Conservation (phyloP, 257 asterid species). For the Ilex aquifolium region DNA sequence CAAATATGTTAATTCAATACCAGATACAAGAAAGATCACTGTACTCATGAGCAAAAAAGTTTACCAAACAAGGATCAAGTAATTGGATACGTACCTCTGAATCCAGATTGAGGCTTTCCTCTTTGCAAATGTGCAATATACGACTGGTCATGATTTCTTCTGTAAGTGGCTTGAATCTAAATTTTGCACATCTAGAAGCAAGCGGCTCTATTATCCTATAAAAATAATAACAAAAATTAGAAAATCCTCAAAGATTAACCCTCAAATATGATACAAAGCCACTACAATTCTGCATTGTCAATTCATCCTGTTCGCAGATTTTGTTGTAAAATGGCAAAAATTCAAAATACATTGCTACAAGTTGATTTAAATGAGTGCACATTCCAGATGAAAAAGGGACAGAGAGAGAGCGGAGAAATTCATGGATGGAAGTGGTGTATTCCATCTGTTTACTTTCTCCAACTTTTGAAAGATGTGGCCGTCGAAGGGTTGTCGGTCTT, state of each 20-base stretch:
- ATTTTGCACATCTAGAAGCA: constrained; percentile 97
- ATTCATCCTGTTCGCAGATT: too few species aligned
- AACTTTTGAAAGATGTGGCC: too few species aligned
- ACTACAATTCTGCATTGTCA: too few species aligned
- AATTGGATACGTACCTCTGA: constrained; percentile 53
- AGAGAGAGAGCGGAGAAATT: too few species aligned
- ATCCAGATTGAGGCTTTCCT: constrained; percentile 81
- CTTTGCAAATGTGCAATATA: constrained; percentile 73
- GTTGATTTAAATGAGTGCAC: too few species aligned
- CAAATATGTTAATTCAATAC: not conserved
- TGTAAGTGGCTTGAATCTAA: constrained; percentile 93
- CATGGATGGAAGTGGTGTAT: too few species aligned
- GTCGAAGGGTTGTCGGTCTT: too few species aligned
- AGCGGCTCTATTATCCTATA: constrained; percentile 93
- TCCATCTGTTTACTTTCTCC: too few species aligned
- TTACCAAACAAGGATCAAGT: constrained; percentile 15
- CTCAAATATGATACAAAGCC: too few species aligned
- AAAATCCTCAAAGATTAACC: not conserved
- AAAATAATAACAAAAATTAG: not conserved
- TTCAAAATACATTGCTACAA: too few species aligned
- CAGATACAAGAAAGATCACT: not conserved
- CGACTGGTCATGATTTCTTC: constrained; percentile 82
- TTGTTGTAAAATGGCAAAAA: too few species aligned
- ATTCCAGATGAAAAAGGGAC: too few species aligned
- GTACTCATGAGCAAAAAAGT: not conserved